Percentiles rank a stretch among this genome's conserved stretches.
Conservation (phyloP, 352 stramenopile species). For the Pythium monospermum region DNA sequence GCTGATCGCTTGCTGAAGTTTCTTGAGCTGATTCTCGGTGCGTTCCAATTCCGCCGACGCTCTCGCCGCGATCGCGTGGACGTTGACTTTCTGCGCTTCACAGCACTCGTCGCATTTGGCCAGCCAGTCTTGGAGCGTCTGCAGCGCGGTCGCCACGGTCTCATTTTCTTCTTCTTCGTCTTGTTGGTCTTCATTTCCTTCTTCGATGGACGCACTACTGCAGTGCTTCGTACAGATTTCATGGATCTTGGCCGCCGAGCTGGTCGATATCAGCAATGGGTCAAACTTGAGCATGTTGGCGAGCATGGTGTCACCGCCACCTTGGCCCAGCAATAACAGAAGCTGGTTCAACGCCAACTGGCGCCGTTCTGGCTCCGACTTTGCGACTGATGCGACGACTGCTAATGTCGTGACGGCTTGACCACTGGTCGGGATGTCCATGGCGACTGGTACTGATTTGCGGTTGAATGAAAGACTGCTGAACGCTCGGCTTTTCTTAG, state of each 20-base stretch:
- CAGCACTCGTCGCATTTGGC: slow-evolving; percentile 55
- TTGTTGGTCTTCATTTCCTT: slow-evolving; percentile 25
- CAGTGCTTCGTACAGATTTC: slow-evolving; percentile 30
- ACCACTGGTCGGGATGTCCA: no score
- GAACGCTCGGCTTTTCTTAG: no score
- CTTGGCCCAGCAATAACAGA: slow-evolving; percentile 36
- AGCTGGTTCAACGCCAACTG: slow-evolving; percentile 36
- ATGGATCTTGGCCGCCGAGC: slow-evolving; percentile 29
- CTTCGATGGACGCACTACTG: background rate
- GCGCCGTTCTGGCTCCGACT: slow-evolving; percentile 10
- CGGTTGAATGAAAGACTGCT: slow-evolving; percentile 2
- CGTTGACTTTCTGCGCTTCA: slow-evolving; percentile 31
- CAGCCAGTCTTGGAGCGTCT: slow-evolving; percentile 59
- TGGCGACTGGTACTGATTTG: background rate
- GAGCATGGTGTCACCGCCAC: slow-evolving; percentile 36
- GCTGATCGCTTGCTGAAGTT: slow-evolving; percentile 47
- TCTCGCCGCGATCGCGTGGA: slow-evolving; percentile 29
- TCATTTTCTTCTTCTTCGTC: slow-evolving; percentile 17
- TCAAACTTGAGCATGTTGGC: slow-evolving; percentile 61
- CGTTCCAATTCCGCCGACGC: slow-evolving; percentile 41
- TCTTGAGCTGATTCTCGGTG: slow-evolving; percentile 55
- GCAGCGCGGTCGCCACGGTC: slow-evolving; percentile 24
- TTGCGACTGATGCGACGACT: no score
- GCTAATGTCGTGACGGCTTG: no score
- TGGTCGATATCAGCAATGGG: slow-evolving; percentile 35